Evolutionary conservation across 1,284 basidiomycete species (phyloP), one percentile per base, ranked within the genome.

Genomic region (Porphyrellus sp.): DNA sequence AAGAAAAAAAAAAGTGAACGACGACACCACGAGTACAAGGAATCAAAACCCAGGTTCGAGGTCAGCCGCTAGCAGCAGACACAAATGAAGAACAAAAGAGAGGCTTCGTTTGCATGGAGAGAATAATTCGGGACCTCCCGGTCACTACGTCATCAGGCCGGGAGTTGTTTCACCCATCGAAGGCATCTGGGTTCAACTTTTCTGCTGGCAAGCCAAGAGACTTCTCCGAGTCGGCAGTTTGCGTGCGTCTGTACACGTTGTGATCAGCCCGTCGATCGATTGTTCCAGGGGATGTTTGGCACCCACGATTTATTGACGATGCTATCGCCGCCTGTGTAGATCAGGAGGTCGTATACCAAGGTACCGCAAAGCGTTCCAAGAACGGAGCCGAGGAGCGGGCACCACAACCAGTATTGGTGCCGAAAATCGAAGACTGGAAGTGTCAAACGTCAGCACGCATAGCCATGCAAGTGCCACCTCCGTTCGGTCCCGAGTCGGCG

Each of bases 351-450:
- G 54, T 85, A 83, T 24, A 77, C 53, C 49, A 79, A 71, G 3
- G 72, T 70, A 37, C 78, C 82, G 16, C 71, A 64, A 42, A 79
- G 70, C 16, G 72, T 76, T 24, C 83, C 83, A 13, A 77, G 54
- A 55, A 84, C 74, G 2, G 82, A 77, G 1, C 70, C 82, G 35
- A 86, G 68, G 18, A 85, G 60, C 16, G 84, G 81, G 56, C 82
- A 82, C 87, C 86, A 89, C 9, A 87, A 55, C 85, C 85, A 89
- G 64, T 87, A 89, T 53, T 84, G 82, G 60, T 73, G 75, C 49
- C 75, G 68, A 60, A 71, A 74, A 16, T 70, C 67, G 61, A 74
- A 77, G 3, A 75, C 75, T 72, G 34, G 16, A 30, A 15, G n/a
- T n/a, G n/a, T n/a, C 12, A 2, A 18, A 21, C 8, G 16, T 56